A percentile compares a stretch with the other conserved stretches of the same genome.
Evolutionary conservation across 2,329 filamentous ascomycete genomes (phyloP).

Genomic region (Aureobasidium lini): DNA sequence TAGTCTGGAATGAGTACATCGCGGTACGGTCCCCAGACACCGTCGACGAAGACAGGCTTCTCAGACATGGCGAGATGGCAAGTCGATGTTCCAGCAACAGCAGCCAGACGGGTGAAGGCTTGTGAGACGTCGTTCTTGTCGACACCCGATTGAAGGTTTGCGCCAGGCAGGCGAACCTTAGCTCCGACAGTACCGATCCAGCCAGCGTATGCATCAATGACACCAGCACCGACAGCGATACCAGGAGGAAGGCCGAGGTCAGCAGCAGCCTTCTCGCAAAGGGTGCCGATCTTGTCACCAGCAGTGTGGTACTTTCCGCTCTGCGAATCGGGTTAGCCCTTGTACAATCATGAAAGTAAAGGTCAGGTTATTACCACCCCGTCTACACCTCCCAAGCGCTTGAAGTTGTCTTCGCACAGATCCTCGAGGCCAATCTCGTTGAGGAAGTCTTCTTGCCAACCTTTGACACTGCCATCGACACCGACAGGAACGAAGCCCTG

Average conservation of each 20-base stretch:
- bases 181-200: conserved; percentile 99
- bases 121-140: conserved; percentile 80
- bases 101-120: conserved; percentile 85
- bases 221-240: conserved; percentile 88
- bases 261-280: conserved; percentile 73
- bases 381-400: conserved; percentile 88
- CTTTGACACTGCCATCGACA: conserved; percentile 92
- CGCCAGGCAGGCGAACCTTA: conserved; percentile 68
- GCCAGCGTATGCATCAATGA: conserved; percentile 96
- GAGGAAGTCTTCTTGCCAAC: conserved; percentile 96
- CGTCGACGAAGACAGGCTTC: conserved; percentile 85
- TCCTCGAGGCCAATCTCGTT: conserved; percentile 79
- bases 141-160: conserved; percentile 53
- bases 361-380: conserved; percentile 62
- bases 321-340: conserved; percentile 45
- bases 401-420: conserved; percentile 77
- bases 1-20: conserved; percentile 86
- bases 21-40: conserved; percentile 95
- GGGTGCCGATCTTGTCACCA: conserved; percentile 77
- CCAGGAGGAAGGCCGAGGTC: conserved; percentile 80
- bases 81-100: conserved; percentile 92
- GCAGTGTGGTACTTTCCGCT: conserved; percentile 88
- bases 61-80: conserved; percentile 96
- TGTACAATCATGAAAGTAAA: neutral
- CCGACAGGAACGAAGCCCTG: conserved; percentile 96